Conservation (phyloP, 2,329 filamentous ascomycete species). For the Epichloe amarillans region DNA sequence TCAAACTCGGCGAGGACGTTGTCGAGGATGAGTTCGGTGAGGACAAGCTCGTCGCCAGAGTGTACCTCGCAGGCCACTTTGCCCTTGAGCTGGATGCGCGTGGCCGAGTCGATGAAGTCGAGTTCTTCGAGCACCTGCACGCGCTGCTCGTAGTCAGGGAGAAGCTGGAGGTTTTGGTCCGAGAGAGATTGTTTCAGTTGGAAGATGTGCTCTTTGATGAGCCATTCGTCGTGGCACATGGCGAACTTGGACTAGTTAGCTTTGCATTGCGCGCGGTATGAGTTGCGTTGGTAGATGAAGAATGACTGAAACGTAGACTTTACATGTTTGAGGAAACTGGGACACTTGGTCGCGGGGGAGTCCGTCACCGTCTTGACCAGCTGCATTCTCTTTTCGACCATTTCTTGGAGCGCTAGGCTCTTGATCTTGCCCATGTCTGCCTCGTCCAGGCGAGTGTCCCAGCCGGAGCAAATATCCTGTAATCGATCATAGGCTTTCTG, state of each 20-base stretch:
- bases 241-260: conserved; percentile 51
- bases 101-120: conserved; percentile 76
- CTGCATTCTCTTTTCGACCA: conserved; percentile 57
- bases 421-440: conserved; percentile 70
- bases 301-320: conserved; percentile 22
- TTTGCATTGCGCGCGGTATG: neutral
- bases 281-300: too few relatives aligned
- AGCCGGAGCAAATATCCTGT: conserved; percentile 54
- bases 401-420: conserved; percentile 67
- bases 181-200: conserved; percentile 81
- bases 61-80: conserved; percentile 98
- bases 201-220: conserved; percentile 86
- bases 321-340: conserved; percentile 76
- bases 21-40: conserved; percentile 91
- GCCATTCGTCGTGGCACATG: conserved; percentile 94
- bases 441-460: conserved; percentile 74
- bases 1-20: conserved; percentile 94
- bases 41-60: conserved; percentile 87
- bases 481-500: conserved; percentile 53
- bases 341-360: conserved; percentile 57
- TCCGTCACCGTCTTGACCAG: conserved; percentile 49
- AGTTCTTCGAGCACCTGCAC: conserved; percentile 85
- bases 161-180: conserved; percentile 86
- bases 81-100: conserved; percentile 87
- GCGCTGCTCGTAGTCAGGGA: conserved; percentile 93